A percentile compares a stretch with the other conserved stretches of the same genome.
phyloP scores from a whole-genome alignment of 345 rosid species.

The Salix viminalis region DNA sequence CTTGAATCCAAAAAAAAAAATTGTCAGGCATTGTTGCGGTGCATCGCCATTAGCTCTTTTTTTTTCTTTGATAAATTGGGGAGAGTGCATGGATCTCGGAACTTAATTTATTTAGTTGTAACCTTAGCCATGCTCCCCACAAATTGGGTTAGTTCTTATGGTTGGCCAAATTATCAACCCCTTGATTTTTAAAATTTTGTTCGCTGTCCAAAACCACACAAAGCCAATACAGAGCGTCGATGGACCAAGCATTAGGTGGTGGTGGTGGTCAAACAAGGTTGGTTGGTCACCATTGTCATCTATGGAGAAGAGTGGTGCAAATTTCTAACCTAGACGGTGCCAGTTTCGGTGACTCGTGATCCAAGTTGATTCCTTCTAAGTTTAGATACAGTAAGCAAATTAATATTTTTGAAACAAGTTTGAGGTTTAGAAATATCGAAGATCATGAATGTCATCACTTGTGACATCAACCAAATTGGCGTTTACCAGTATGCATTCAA shows the following conservation, averaged over 20 bases:
- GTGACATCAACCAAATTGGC: background rate
- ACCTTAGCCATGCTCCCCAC: too few species aligned
- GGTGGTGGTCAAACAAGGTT: background rate
- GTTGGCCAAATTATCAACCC: background rate
- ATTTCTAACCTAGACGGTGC: too few species aligned
- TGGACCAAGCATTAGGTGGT: background rate
- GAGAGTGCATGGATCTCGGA: too few species aligned
- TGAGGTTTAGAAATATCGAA: background rate
- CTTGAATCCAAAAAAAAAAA: too few species aligned
- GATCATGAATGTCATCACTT: background rate
- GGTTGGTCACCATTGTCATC: background rate
- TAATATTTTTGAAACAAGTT: background rate
- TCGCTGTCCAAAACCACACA: background rate
- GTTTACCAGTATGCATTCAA: background rate
- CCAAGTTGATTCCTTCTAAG: background rate
- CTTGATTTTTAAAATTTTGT: background rate
- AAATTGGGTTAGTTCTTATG: too few species aligned
- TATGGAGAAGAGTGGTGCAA: background rate
- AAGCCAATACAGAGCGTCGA: background rate
- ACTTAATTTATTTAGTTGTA: too few species aligned
- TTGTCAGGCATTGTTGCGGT: too few species aligned
- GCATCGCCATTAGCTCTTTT: too few species aligned
- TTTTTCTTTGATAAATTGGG: too few species aligned
- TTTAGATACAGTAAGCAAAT: background rate
- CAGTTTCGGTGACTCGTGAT: background rate